phyloP scores from a whole-genome alignment of 305 asterid genomes.

The Ajuga reptans region DNA sequence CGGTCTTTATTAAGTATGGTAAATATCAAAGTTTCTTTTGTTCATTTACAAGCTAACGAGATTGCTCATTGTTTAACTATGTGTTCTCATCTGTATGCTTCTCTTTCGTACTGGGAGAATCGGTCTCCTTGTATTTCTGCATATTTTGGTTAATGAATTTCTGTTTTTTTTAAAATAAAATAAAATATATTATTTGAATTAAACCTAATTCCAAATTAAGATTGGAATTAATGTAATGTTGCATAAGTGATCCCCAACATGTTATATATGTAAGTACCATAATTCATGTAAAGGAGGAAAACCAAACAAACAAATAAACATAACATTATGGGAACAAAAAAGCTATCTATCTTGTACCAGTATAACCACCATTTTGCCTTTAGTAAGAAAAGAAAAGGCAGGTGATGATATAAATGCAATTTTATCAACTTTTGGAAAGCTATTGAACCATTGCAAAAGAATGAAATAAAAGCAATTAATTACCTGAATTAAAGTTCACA shows the following conservation, averaged over 20 bases:
- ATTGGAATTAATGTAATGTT: background rate
- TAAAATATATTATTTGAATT: too few relatives aligned
- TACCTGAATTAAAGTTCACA: slow-evolving; percentile 21
- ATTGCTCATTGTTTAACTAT: too few relatives aligned
- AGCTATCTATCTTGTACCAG: slow-evolving; percentile 15
- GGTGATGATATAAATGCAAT: slow-evolving; percentile 18
- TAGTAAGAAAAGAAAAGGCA: slow-evolving; percentile 21
- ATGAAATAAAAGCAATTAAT: slow-evolving; percentile 18
- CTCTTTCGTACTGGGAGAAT: too few relatives aligned
- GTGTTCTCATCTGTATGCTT: too few relatives aligned
- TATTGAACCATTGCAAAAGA: slow-evolving; percentile 13
- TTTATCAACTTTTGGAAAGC: slow-evolving; percentile 30
- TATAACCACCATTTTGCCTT: slow-evolving; percentile 25
- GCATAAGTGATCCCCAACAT: background rate
- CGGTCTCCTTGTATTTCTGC: too few relatives aligned
- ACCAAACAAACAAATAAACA: background rate
- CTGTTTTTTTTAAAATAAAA: too few relatives aligned
- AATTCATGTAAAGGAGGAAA: slow-evolving; percentile 1
- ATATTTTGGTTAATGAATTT: too few relatives aligned
- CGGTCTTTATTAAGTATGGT: too few relatives aligned
- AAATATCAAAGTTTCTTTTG: too few relatives aligned
- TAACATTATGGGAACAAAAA: slow-evolving; percentile 20
- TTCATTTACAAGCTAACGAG: too few relatives aligned
- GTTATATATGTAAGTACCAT: background rate
- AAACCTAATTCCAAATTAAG: background rate